Evolutionary conservation across 2,329 filamentous ascomycete species (phyloP).

Genomic region (Pseudogymnoascus sp.): DNA sequence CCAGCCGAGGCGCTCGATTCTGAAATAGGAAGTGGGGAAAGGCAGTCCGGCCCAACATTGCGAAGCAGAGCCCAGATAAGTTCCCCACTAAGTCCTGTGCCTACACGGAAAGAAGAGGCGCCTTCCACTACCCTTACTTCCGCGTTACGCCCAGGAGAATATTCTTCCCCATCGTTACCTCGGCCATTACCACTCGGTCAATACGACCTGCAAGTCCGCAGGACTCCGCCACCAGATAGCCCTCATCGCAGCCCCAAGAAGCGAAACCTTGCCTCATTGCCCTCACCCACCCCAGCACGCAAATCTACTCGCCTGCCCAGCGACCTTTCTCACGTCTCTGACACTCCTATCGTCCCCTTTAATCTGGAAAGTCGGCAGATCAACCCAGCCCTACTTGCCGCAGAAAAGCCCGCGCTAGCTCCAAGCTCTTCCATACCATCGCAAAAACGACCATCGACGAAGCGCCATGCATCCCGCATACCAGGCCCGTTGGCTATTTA

Average conservation of each 20-base stretch:
- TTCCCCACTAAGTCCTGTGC: not conserved
- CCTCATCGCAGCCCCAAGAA: not conserved
- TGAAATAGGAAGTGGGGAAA: not conserved
- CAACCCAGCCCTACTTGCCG: slow-evolving; percentile 18
- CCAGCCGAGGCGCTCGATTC: not conserved
- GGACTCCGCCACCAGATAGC: not conserved
- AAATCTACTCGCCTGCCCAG: not conserved
- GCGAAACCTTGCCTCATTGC: not conserved
- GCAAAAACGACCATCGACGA: slow-evolving; percentile 21
- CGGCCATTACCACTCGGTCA: not conserved
- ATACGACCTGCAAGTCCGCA: not conserved
- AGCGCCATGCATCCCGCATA: not conserved
- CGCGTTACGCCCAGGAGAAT: not conserved
- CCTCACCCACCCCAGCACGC: not conserved
- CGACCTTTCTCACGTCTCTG: not conserved
- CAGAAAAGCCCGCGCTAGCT: slow-evolving; percentile 14
- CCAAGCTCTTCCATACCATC: not conserved
- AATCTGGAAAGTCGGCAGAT: not conserved
- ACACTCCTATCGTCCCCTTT: not conserved
- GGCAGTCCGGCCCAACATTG: not conserved
- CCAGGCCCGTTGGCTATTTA: slow-evolving; percentile 36
- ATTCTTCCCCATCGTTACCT: not conserved
- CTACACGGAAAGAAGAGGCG: not conserved
- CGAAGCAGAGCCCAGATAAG: not conserved
- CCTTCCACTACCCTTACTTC: slow-evolving; percentile 1